These are phyloP conservation scores for Penicillium sp. DNA, from an alignment of 2,329 filamentous ascomycete genomes.

Conservation along the genomic window DNA sequence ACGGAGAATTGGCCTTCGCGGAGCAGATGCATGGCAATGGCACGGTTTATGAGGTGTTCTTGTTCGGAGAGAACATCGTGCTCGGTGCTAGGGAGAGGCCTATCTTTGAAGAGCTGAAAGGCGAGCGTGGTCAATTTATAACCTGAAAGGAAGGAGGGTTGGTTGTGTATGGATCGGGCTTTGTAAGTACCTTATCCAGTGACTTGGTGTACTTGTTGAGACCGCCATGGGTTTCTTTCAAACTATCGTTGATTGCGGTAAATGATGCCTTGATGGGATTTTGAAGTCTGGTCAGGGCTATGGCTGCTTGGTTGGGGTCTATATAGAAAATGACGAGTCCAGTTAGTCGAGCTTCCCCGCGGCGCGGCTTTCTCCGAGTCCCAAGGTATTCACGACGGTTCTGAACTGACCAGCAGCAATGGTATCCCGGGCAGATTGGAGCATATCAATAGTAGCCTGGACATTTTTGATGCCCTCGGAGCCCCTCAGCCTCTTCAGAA, in stretches of 20 bases:
- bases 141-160: background rate
- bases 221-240: constrained; percentile 81
- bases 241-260: constrained; percentile 75
- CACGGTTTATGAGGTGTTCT: constrained; percentile 79
- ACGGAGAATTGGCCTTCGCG: constrained; percentile 92
- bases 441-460: constrained; percentile 77
- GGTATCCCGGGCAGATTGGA: constrained; percentile 72
- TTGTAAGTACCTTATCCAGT: constrained; percentile 70
- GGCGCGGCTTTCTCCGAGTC: background rate
- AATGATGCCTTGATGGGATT: constrained; percentile 81
- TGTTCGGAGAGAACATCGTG: constrained; percentile 79
- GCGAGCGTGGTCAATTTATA: background rate
- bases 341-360: constrained; percentile 9
- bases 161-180: background rate
- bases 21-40: constrained; percentile 94
- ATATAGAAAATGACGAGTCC: constrained; percentile 17
- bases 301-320: constrained; percentile 71
- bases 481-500: constrained; percentile 70
- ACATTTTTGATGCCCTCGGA: constrained; percentile 75
- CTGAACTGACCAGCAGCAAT: constrained; percentile 67
- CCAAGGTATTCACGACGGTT: background rate
- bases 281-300: constrained; percentile 81
- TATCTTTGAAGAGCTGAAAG: constrained; percentile 67
- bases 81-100: constrained; percentile 72
- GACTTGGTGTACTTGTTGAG: constrained; percentile 84